Conservation (phyloP, 176 grass and related monocot species). For the Bonia amplexicaulis region DNA sequence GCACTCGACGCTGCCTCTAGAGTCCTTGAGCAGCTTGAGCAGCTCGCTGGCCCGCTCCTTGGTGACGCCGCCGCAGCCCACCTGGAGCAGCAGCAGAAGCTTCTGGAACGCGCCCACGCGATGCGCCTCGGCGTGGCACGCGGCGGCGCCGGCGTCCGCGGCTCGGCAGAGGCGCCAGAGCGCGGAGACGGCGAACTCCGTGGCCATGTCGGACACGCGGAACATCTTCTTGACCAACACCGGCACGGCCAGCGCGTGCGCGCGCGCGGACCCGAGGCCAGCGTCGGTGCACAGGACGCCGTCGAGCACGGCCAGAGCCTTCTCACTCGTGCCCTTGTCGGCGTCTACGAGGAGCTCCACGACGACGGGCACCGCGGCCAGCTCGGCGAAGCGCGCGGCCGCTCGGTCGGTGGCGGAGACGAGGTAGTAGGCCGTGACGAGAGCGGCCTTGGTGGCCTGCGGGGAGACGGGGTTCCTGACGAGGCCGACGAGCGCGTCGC, state of each 20-base stretch:
- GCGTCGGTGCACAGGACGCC: slow-evolving; percentile 33
- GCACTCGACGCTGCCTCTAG: slow-evolving; percentile 58
- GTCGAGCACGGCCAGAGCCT: slow-evolving; percentile 58
- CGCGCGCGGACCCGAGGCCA: slow-evolving; percentile 30
- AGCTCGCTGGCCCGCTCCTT: slow-evolving; percentile 82
- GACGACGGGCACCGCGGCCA: slow-evolving; percentile 25
- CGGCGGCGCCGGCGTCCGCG: not conserved
- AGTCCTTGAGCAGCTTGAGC: slow-evolving; percentile 66
- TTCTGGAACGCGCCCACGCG: slow-evolving; percentile 89
- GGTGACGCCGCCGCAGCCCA: slow-evolving; percentile 67
- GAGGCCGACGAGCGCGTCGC: slow-evolving; percentile 38
- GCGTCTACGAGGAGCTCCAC: slow-evolving; percentile 63
- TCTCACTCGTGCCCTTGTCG: slow-evolving; percentile 73
- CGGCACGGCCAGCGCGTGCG: slow-evolving; percentile 56
- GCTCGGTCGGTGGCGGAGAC: slow-evolving; percentile 20
- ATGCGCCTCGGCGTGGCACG: slow-evolving; percentile 60
- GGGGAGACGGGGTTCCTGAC: slow-evolving; percentile 48
- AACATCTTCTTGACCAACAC: slow-evolving; percentile 95
- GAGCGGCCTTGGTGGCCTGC: slow-evolving; percentile 57
- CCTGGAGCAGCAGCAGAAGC: slow-evolving; percentile 81
- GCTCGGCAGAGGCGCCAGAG: slow-evolving; percentile 84
- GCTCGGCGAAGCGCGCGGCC: slow-evolving; percentile 20
- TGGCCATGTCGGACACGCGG: slow-evolving; percentile 80
- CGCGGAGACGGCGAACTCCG: slow-evolving; percentile 84
- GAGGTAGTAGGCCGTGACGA: slow-evolving; percentile 68